Percentiles rank a stretch among this genome's conserved stretches.
phyloP scores from a whole-genome alignment of 2,329 filamentous ascomycete species.

The Phaeosphaeriaceae sp. region DNA sequence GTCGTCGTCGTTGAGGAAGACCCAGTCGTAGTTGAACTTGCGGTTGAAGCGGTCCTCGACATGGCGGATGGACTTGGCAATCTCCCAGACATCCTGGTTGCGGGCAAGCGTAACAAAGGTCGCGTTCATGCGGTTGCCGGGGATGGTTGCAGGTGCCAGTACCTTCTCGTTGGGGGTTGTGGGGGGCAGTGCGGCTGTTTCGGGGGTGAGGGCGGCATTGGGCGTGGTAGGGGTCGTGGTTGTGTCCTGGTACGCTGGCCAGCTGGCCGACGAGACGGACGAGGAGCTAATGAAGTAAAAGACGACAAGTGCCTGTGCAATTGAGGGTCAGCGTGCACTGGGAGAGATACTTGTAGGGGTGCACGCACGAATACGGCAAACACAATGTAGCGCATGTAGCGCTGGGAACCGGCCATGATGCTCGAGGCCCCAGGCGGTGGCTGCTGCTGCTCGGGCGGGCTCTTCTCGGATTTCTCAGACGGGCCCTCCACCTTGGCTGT shows the following conservation, averaged over 20 bases:
- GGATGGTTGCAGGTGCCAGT: constrained; percentile 56
- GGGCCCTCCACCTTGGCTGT: constrained; percentile 39
- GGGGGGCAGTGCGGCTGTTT: constrained; percentile 18
- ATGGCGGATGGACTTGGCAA: constrained; percentile 92
- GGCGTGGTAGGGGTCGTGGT: constrained; percentile 13
- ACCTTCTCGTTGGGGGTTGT: constrained; percentile 44
- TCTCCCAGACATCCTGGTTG: constrained; percentile 95
- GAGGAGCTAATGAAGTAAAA: constrained; percentile 82
- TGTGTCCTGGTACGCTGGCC: constrained; percentile 38
- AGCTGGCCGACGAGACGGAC: constrained; percentile 47
- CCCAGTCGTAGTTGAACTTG: constrained; percentile 98
- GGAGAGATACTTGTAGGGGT: not conserved
- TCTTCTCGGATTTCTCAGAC: constrained; percentile 25
- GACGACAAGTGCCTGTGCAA: constrained; percentile 66
- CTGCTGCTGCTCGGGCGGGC: constrained; percentile 18
- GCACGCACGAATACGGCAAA: constrained; percentile 79
- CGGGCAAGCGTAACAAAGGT: constrained; percentile 96
- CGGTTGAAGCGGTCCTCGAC: constrained; percentile 98
- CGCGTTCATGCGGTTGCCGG: constrained; percentile 86
- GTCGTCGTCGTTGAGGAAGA: constrained; percentile 95
- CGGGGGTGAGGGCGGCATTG: constrained; percentile 19
- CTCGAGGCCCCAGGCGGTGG: constrained; percentile 17
- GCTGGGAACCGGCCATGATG: constrained; percentile 76
- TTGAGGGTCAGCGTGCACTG: constrained; percentile 15
- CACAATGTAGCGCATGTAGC: constrained; percentile 75